Conservation (phyloP, 305 asterid genomes). For the Caryopteris hybrid region DNA sequence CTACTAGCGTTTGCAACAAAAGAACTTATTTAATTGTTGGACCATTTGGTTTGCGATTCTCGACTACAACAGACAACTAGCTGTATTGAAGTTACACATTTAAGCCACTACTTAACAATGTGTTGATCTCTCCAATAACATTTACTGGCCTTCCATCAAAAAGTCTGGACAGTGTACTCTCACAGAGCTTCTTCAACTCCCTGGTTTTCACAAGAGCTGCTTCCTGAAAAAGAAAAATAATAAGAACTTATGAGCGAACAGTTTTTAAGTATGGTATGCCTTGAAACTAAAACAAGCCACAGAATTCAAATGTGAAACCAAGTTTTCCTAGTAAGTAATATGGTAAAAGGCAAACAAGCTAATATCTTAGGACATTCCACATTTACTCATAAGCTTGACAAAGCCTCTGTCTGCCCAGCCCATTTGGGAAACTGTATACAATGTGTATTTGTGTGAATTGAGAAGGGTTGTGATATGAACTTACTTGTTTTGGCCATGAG, state of each 20-base stretch:
- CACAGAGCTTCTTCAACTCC: conserved; percentile 88
- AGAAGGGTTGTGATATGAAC: conserved; percentile 27
- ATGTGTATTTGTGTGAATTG: too few relatives aligned
- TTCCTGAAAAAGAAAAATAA: conserved; percentile 51
- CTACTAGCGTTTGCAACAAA: conserved; percentile 1
- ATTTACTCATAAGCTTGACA: too few relatives aligned
- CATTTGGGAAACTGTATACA: too few relatives aligned
- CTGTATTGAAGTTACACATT: conserved; percentile 19
- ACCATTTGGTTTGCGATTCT: background rate
- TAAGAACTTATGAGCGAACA: background rate
- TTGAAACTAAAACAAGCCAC: background rate
- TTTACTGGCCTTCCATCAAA: conserved; percentile 93
- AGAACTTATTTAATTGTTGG: background rate
- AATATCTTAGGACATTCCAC: too few relatives aligned
- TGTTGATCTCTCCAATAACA: conserved; percentile 83
- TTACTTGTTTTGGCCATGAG: conserved; percentile 96
- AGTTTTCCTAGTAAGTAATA: background rate
- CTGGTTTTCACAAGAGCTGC: conserved; percentile 68
- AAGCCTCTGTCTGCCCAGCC: too few relatives aligned
- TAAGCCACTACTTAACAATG: conserved; percentile 57
- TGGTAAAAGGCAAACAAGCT: background rate
- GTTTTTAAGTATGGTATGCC: background rate
- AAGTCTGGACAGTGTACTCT: conserved; percentile 64
- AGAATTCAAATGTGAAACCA: background rate
- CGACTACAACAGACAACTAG: background rate